A percentile compares a stretch with the other conserved stretches of the same genome.
These are phyloP conservation scores for Rubroboletus pulcherrimus DNA, from an alignment of 768 basidiomycete genomes.

Conservation along the genomic window DNA sequence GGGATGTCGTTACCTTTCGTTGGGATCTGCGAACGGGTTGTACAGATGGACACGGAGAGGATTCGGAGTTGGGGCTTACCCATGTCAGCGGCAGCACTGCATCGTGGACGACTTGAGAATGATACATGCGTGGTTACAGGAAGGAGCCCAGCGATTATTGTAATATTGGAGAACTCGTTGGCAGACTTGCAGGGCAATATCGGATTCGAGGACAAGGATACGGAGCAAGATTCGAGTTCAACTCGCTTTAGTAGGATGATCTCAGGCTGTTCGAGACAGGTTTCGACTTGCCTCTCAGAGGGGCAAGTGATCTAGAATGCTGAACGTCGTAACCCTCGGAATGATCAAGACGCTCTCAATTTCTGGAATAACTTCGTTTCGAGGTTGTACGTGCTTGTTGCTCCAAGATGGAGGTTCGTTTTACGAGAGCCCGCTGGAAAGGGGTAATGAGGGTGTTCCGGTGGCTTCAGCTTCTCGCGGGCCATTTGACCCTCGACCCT, in stretches of 20 bases:
- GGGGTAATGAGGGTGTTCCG: too few species aligned
- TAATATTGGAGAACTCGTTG: neutral
- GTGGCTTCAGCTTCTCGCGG: too few species aligned
- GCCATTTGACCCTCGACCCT: neutral
- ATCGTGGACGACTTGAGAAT: neutral
- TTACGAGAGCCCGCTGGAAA: neutral
- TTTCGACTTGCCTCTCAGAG: neutral
- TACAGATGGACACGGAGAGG: neutral
- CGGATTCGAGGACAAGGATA: neutral
- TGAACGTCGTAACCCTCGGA: constrained; percentile 4
- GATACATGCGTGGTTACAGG: constrained; percentile 1
- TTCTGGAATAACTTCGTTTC: neutral
- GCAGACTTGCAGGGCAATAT: neutral
- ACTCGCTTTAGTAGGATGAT: neutral
- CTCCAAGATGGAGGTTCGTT: neutral
- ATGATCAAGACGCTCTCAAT: neutral
- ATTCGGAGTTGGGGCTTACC: constrained; percentile 4
- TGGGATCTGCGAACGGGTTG: constrained; percentile 3
- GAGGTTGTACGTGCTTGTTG: neutral
- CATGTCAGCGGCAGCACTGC: constrained; percentile 11
- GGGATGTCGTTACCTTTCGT: constrained; percentile 20
- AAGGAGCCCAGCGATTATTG: too few species aligned
- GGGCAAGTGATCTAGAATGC: neutral
- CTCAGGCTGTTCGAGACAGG: neutral
- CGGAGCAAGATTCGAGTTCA: too few species aligned